Conservation (phyloP, 495 filamentous ascomycete genomes). For the Penicillium malachiteum region DNA sequence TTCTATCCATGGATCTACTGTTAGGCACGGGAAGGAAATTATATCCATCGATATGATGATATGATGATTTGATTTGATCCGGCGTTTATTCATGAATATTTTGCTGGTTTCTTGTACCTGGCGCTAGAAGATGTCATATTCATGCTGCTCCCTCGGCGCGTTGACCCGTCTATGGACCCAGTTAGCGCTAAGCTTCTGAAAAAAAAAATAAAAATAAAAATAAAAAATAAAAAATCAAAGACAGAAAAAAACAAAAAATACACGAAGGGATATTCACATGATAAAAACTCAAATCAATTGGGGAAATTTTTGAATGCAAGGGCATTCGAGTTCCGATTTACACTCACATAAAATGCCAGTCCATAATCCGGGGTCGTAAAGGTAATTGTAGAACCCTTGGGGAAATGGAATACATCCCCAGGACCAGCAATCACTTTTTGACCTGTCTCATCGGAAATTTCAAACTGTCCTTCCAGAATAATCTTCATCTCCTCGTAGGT, state of each 20-base stretch:
- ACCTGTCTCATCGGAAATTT: constrained; percentile 69
- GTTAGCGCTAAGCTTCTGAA: constrained; percentile 13
- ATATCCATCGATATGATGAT: too few species aligned
- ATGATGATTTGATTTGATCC: background rate
- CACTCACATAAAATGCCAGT: constrained; percentile 62
- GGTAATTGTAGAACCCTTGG: constrained; percentile 74
- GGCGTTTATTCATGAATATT: too few species aligned
- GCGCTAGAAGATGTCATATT: constrained; percentile 2
- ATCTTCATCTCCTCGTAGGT: constrained; percentile 82
- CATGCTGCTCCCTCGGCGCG: constrained; percentile 39
- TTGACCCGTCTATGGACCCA: constrained; percentile 42
- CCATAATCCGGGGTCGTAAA: constrained; percentile 71
- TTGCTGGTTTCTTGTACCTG: background rate
- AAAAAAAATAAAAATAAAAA: background rate
- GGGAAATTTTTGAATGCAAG: too few species aligned
- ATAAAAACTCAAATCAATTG: background rate
- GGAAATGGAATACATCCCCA: constrained; percentile 78
- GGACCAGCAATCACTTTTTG: constrained; percentile 64
- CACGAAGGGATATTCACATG: background rate
- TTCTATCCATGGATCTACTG: constrained; percentile 4
- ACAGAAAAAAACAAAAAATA: too few species aligned
- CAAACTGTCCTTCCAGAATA: constrained; percentile 73
- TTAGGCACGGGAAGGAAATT: background rate
- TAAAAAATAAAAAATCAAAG: background rate
- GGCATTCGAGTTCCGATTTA: background rate